phyloP scores from a whole-genome alignment of 1,139 yeast genomes.

The Kodamaea derodonti region DNA sequence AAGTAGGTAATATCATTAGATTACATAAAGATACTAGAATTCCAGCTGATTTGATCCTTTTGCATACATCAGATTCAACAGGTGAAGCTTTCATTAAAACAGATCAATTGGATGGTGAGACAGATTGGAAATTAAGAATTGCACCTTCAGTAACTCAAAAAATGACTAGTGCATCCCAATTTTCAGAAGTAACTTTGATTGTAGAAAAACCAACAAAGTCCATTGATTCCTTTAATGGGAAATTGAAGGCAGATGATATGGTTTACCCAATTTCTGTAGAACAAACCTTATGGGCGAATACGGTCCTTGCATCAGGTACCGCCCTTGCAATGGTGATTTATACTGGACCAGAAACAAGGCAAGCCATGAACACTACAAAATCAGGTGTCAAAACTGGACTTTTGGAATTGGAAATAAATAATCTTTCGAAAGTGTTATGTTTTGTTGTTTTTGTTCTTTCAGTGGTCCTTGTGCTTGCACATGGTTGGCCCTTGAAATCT shows the following conservation, averaged over 20 bases:
- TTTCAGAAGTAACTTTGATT: slow-evolving; percentile 49
- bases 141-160: slow-evolving; percentile 73
- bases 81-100: slow-evolving; percentile 96
- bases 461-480: slow-evolving; percentile 69
- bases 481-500: slow-evolving; percentile 61
- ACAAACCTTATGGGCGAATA: slow-evolving; percentile 96
- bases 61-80: slow-evolving; percentile 74
- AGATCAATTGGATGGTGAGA: slow-evolving; percentile 97
- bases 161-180: slow-evolving; percentile 33
- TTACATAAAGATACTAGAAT: slow-evolving; percentile 79
- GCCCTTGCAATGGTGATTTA: slow-evolving; percentile 85
- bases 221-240: slow-evolving; percentile 79
- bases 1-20: slow-evolving; percentile 84
- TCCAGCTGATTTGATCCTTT: slow-evolving; percentile 87
- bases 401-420: slow-evolving; percentile 86
- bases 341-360: slow-evolving; percentile 92
- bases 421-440: slow-evolving; percentile 83
- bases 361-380: slow-evolving; percentile 85
- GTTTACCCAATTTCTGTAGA: slow-evolving; percentile 75
- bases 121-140: slow-evolving; percentile 93
- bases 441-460: slow-evolving; percentile 79
- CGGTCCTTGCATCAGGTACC: slow-evolving; percentile 91
- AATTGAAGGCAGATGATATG: slow-evolving; percentile 45
- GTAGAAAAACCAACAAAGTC: slow-evolving; percentile 80
- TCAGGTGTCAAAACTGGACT: slow-evolving; percentile 91